Conservation (phyloP, 2,329 filamentous ascomycete genomes). For the Trichothecium sympodiale region DNA sequence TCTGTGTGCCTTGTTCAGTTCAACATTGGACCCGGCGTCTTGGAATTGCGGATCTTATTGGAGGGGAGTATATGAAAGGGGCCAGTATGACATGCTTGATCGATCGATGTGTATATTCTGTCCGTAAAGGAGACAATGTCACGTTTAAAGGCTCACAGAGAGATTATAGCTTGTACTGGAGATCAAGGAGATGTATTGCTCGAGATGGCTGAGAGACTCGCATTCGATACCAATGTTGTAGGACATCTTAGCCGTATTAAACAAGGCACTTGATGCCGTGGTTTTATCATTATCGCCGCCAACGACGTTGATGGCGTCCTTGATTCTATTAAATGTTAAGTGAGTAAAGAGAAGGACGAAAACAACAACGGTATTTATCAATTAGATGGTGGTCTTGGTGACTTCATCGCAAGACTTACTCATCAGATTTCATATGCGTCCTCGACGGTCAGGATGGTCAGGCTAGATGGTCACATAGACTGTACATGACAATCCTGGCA, state of each 20-base stretch:
- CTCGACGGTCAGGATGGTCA: constrained; percentile 90
- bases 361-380: too few relatives aligned
- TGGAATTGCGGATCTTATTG: constrained; percentile 83
- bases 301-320: too few relatives aligned
- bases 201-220: constrained; percentile 85
- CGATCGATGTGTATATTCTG: background rate
- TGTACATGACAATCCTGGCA: constrained; percentile 77
- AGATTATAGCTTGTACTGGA: constrained; percentile 60
- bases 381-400: background rate
- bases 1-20: too few relatives aligned
- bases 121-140: background rate
- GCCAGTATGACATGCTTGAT: background rate
- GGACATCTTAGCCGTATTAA: constrained; percentile 67
- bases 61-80: constrained; percentile 58
- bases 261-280: too few relatives aligned
- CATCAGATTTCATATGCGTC: constrained; percentile 94
- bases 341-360: too few relatives aligned
- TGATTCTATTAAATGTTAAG: too few relatives aligned
- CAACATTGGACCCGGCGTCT: too few relatives aligned
- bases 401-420: too few relatives aligned
- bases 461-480: constrained; percentile 91
- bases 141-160: too few relatives aligned
- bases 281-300: constrained; percentile 10
- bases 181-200: constrained; percentile 97
- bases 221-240: constrained; percentile 92